Evolutionary conservation across 139 green algal genomes (phyloP).

Genomic region (Tetradesmus obliquus): DNA sequence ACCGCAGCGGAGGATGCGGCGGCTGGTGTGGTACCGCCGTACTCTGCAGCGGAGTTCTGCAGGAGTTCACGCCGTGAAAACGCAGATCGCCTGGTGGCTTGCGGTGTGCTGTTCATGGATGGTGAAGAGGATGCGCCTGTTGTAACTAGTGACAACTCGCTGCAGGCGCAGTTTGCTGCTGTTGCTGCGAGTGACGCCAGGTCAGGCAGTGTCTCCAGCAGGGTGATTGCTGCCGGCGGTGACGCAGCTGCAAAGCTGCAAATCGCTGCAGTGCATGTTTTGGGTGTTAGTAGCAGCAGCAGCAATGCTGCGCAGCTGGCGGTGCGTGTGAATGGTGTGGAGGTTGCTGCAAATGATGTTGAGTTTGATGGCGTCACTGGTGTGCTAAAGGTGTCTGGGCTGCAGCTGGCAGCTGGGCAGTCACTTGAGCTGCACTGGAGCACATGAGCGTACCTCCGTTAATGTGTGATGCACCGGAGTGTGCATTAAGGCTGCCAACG

Average conservation of each 20-base stretch:
- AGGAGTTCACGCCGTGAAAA: neutral
- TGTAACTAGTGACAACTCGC: conserved; percentile 1
- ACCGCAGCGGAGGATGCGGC: neutral
- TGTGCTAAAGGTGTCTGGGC: neutral
- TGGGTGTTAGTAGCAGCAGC: neutral
- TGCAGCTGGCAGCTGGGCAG: neutral
- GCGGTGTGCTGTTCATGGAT: conserved; percentile 28
- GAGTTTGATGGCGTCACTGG: neutral
- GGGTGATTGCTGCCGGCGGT: neutral
- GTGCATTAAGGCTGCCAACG: no score
- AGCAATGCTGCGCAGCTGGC: neutral
- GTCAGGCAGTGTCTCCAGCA: conserved; percentile 2
- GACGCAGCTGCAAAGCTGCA: conserved; percentile 6
- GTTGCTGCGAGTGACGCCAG: neutral
- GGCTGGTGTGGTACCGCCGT: neutral
- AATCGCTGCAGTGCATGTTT: neutral
- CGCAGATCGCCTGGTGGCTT: neutral
- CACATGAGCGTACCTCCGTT: neutral
- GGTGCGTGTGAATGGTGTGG: neutral
- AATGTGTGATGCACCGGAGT: no score
- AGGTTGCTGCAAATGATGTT: neutral
- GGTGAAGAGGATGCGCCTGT: neutral
- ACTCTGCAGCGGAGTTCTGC: neutral
- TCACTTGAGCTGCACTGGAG: neutral
- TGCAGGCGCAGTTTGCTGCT: conserved; percentile 13